phyloP scores from a whole-genome alignment of 805 yeast genomes.

The Zygotorulaspora chibaensis region DNA sequence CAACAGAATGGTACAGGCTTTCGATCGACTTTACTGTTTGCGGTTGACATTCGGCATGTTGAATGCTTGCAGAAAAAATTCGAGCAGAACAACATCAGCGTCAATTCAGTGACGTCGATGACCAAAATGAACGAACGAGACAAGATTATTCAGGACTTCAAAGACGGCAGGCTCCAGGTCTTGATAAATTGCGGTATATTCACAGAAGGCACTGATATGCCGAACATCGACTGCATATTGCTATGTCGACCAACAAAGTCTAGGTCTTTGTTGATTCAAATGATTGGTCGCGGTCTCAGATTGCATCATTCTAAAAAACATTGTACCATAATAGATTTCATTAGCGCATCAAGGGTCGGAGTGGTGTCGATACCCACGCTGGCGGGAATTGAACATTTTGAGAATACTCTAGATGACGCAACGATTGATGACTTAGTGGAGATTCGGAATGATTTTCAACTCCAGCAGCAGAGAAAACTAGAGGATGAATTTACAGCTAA shows the following conservation, averaged over 20 bases:
- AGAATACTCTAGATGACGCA: conserved; percentile 28
- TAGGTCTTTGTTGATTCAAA: conserved; percentile 65
- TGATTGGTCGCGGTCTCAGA: conserved; percentile 88
- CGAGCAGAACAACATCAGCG: conserved; percentile 55
- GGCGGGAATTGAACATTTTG: conserved; percentile 32
- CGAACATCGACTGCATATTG: conserved; percentile 76
- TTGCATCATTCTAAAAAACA: conserved; percentile 52
- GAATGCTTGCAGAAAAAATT: conserved; percentile 49
- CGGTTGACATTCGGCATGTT: conserved; percentile 71
- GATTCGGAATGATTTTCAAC: conserved; percentile 20
- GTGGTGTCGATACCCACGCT: conserved; percentile 54
- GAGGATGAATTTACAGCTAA: conserved; percentile 10
- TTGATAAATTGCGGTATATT: conserved; percentile 84
- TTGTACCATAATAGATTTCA: conserved; percentile 77
- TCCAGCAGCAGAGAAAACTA: conserved; percentile 8
- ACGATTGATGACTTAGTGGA: conserved; percentile 34
- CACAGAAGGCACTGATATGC: conserved; percentile 94
- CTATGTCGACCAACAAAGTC: conserved; percentile 81
- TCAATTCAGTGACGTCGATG: conserved; percentile 66
- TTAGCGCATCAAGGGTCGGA: conserved; percentile 54
- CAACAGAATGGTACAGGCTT: conserved; percentile 31
- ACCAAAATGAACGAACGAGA: conserved; percentile 53
- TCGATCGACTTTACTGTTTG: conserved; percentile 69
- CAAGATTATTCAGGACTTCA: conserved; percentile 52
- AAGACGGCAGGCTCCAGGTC: conserved; percentile 59